phyloP scores from a whole-genome alignment of 129 eudicot species.

The sunflower (Helianthus annuus) region DNA sequence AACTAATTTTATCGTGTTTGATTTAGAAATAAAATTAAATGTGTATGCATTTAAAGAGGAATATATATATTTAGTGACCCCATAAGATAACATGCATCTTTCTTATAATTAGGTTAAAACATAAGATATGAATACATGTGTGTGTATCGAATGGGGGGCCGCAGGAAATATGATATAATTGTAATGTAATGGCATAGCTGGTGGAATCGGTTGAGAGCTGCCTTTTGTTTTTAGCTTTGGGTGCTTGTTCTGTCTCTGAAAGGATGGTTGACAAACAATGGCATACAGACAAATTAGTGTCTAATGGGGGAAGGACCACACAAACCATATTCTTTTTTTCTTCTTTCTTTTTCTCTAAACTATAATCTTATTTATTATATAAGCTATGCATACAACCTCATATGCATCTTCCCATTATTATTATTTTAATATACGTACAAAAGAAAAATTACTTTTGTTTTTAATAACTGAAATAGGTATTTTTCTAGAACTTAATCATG shows the following conservation, averaged over 20 bases:
- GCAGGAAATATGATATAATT: conserved; percentile 10
- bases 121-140: conserved; percentile 10
- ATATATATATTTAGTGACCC: background rate
- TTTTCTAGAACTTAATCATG: too few relatives aligned
- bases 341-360: conserved; percentile 5
- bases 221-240: conserved; percentile 67
- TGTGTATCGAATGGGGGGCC: conserved; percentile 19
- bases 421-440: conserved; percentile 17
- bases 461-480: too few relatives aligned
- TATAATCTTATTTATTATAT: conserved; percentile 8
- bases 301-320: conserved; percentile 49
- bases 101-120: conserved; percentile 13
- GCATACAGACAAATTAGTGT: conserved; percentile 37
- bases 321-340: conserved; percentile 21
- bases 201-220: conserved; percentile 52
- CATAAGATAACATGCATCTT: conserved; percentile 26
- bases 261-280: conserved; percentile 35
- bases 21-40: background rate
- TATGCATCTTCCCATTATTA: conserved; percentile 26
- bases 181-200: conserved; percentile 25
- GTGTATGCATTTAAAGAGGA: background rate
- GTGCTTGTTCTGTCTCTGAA: conserved; percentile 48
- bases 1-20: background rate
- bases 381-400: conserved; percentile 26
- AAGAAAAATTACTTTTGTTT: conserved; percentile 36